These are phyloP conservation scores for Alternaria postmessia DNA, from an alignment of 2,329 filamentous ascomycete species.

Conservation along the genomic window DNA sequence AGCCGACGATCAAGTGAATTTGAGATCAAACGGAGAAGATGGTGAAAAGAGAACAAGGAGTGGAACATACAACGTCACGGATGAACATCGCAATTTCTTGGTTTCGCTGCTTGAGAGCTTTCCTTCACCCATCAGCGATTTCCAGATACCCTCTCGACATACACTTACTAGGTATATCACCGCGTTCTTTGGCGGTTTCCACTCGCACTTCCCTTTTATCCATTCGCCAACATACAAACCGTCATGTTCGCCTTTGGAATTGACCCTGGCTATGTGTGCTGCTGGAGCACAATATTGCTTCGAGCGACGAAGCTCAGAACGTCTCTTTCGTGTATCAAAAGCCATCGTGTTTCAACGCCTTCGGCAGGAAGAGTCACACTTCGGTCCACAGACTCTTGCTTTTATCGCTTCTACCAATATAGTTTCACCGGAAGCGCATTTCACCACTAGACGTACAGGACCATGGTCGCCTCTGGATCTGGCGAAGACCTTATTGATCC, in stretches of 20 bases:
- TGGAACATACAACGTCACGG: constrained; percentile 38
- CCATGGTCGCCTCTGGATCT: constrained; percentile 40
- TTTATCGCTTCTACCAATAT: constrained; percentile 26
- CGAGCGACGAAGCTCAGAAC: constrained; percentile 39
- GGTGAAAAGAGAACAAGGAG: constrained; percentile 27
- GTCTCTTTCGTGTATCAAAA: constrained; percentile 41
- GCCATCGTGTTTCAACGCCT: constrained; percentile 40
- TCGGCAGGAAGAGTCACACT: constrained; percentile 35
- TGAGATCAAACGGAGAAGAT: constrained; percentile 29
- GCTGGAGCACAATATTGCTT: constrained; percentile 48
- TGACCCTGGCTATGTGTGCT: constrained; percentile 44
- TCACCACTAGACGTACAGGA: constrained; percentile 22
- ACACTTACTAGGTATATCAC: constrained; percentile 43
- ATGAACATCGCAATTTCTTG: constrained; percentile 36
- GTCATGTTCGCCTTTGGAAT: constrained; percentile 40
- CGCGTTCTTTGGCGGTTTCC: constrained; percentile 43
- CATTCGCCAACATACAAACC: constrained; percentile 44
- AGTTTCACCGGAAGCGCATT: constrained; percentile 14
- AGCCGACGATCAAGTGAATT: constrained; percentile 37
- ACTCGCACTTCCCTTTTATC: constrained; percentile 47
- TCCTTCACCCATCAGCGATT: constrained; percentile 30
- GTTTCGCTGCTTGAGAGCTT: constrained; percentile 30
- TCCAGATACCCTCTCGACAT: constrained; percentile 43
- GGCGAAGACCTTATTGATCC: constrained; percentile 40
- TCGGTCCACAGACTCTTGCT: constrained; percentile 34